These are phyloP conservation scores for Chaetomium tenue DNA, from an alignment of 495 filamentous ascomycete genomes.

Conservation along the genomic window DNA sequence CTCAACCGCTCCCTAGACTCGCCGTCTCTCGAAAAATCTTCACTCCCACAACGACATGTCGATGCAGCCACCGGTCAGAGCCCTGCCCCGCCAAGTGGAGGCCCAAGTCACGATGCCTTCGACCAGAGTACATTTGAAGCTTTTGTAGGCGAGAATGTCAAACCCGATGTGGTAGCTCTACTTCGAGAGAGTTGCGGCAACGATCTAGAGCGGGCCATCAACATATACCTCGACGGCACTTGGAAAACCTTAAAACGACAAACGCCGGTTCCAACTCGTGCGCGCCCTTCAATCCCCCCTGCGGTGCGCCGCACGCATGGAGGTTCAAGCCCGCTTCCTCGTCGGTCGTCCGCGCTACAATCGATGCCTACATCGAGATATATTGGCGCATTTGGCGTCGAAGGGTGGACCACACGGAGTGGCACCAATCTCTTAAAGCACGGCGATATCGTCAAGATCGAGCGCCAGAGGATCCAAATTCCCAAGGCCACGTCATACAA, in stretches of 20 bases:
- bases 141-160: slow-evolving; percentile 68
- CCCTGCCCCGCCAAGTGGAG: neutral
- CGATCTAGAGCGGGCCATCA: slow-evolving; percentile 66
- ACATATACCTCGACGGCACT: slow-evolving; percentile 91
- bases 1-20: neutral
- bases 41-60: slow-evolving; percentile 28
- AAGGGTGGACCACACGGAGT: slow-evolving; percentile 88
- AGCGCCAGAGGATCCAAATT: slow-evolving; percentile 72
- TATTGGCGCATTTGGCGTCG: slow-evolving; percentile 87
- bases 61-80: slow-evolving; percentile 17
- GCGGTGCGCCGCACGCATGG: slow-evolving; percentile 16
- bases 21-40: slow-evolving; percentile 1
- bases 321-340: neutral
- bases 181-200: slow-evolving; percentile 60
- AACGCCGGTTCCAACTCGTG: slow-evolving; percentile 23
- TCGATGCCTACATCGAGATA: slow-evolving; percentile 68
- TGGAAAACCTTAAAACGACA: slow-evolving; percentile 60
- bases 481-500: slow-evolving; percentile 55
- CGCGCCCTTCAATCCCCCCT: slow-evolving; percentile 22
- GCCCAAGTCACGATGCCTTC: slow-evolving; percentile 45
- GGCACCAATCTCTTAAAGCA: slow-evolving; percentile 70
- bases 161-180: slow-evolving; percentile 47
- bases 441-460: slow-evolving; percentile 77
- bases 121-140: slow-evolving; percentile 66
- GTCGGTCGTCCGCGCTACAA: neutral